Base-by-base conservation (phyloP, 495 filamentous ascomycete species). In the Hyaloscypha finlandica region DNA sequence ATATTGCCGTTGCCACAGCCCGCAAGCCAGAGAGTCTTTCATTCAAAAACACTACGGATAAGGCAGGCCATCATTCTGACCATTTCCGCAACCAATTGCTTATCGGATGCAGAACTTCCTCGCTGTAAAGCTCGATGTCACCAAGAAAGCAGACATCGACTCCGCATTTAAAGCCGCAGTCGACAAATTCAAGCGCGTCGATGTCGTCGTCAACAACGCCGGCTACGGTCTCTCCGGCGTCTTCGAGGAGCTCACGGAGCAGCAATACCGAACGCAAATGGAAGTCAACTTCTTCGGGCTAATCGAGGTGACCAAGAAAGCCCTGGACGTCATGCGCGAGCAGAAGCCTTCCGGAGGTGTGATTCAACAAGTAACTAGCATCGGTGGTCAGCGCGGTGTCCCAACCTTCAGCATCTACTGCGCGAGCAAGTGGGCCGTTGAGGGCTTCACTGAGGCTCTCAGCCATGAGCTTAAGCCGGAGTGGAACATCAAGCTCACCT, bases 181-280 rank as follows among this genome's bases (percentile, higher is more conserved):
- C 22, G 51, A 75, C 11, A 73, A 74, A 42, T 84, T 84, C 68
- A 71, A 72, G 31, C 81, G 79, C 42, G 76, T 88, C 63, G 83
- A 88, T 61, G 79, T 86, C 22, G 71, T 85, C 22, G 81, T 86
- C 68, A 86, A 87, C 76, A 88, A 86, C 58, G 84, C 85, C 3
- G 84, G 84, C 22, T 85, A 85, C 66, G 69, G 74, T 6, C 74
- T 82, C 6, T 53, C 65, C 14, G 84, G 83, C 6, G 80, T 80
- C 61, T 78, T 81, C 12, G 85, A 87, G 69, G 74, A 73, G 31
- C 72, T 83, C 20, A 67, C 71, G 0, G 78, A 81, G 16, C 68
- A 70, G 6, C 74, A 80, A 56, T 72, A 77, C 8, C 79, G 78
- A n/a, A 68, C 63, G 5, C 64, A 81, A 45, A 68, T 87, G 59